Evolutionary conservation across 2,329 filamentous ascomycete species (phyloP).

Genomic region (Ophiostoma ips): DNA sequence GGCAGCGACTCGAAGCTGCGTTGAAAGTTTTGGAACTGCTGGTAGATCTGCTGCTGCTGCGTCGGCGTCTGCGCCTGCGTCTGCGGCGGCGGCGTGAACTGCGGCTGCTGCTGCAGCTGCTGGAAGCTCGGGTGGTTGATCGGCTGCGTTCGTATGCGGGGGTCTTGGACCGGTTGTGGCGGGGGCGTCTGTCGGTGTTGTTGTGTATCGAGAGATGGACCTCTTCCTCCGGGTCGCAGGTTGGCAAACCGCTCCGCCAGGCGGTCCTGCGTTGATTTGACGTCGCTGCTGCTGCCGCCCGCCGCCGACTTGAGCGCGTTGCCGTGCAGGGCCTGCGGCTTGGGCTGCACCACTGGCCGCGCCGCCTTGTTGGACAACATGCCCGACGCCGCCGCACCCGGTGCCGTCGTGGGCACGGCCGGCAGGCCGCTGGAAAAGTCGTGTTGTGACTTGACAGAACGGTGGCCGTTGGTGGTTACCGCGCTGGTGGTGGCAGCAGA

Average conservation of each 20-base stretch:
- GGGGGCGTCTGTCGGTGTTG: too few relatives aligned
- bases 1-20: slow-evolving; percentile 4
- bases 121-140: slow-evolving; percentile 29
- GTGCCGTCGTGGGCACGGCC: not conserved
- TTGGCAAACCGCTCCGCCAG: slow-evolving; percentile 43
- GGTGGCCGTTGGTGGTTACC: slow-evolving; percentile 5
- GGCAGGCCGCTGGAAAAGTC: not conserved
- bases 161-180: slow-evolving; percentile 32
- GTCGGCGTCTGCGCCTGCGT: slow-evolving; percentile 21
- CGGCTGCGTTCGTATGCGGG: slow-evolving; percentile 36
- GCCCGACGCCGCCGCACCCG: not conserved
- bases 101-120: slow-evolving; percentile 3
- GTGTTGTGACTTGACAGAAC: slow-evolving; percentile 4
- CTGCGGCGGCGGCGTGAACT: slow-evolving; percentile 22
- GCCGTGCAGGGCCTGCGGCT: slow-evolving; percentile 52
- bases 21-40: slow-evolving; percentile 8
- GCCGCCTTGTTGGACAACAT: slow-evolving; percentile 16
- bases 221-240: slow-evolving; percentile 26
- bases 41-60: slow-evolving; percentile 3
- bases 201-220: not conserved
- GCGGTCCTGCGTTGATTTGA: slow-evolving; percentile 25
- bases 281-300: slow-evolving; percentile 21
- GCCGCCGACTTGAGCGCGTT: slow-evolving; percentile 34
- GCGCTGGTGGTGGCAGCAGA: too few relatives aligned
- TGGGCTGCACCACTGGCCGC: slow-evolving; percentile 45